These are phyloP conservation scores for Cladosporium halotolerans DNA, from an alignment of 2,329 filamentous ascomycete genomes.

Conservation along the genomic window DNA sequence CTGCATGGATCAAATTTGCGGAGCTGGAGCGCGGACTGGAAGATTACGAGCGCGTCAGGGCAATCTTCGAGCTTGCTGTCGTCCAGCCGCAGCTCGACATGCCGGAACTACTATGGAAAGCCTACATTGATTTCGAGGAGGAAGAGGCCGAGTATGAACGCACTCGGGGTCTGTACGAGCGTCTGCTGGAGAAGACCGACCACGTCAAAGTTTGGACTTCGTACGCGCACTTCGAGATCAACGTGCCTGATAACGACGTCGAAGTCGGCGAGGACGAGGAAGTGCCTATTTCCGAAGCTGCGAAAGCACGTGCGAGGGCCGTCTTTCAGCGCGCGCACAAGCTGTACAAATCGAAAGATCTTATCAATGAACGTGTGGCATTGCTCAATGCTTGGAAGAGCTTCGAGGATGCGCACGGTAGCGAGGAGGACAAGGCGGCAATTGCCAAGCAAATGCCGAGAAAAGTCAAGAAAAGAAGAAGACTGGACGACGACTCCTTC, in stretches of 20 bases:
- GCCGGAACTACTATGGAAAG: conserved; percentile 96
- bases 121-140: conserved; percentile 98
- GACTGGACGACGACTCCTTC: conserved; percentile 84
- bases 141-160: conserved; percentile 86
- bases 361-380: conserved; percentile 90
- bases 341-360: conserved; percentile 79
- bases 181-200: conserved; percentile 87
- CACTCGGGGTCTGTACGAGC: conserved; percentile 77
- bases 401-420: conserved; percentile 83
- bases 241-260: conserved; percentile 69
- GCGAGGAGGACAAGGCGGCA: conserved; percentile 65
- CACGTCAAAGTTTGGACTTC: conserved; percentile 99
- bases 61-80: conserved; percentile 88
- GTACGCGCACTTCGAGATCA: conserved; percentile 97
- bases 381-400: conserved; percentile 87
- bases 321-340: conserved; percentile 83
- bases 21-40: conserved; percentile 88
- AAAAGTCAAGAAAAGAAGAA: conserved; percentile 84
- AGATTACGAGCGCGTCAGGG: conserved; percentile 78
- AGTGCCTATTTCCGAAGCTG: conserved; percentile 65
- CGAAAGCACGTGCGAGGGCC: conserved; percentile 72
- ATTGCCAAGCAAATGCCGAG: conserved; percentile 93
- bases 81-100: conserved; percentile 81
- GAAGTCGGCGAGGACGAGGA: conserved; percentile 51
- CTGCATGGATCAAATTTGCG: conserved; percentile 95